These are phyloP conservation scores for Cordyceps javanica DNA, from an alignment of 2,329 filamentous ascomycete genomes.

Conservation along the genomic window DNA sequence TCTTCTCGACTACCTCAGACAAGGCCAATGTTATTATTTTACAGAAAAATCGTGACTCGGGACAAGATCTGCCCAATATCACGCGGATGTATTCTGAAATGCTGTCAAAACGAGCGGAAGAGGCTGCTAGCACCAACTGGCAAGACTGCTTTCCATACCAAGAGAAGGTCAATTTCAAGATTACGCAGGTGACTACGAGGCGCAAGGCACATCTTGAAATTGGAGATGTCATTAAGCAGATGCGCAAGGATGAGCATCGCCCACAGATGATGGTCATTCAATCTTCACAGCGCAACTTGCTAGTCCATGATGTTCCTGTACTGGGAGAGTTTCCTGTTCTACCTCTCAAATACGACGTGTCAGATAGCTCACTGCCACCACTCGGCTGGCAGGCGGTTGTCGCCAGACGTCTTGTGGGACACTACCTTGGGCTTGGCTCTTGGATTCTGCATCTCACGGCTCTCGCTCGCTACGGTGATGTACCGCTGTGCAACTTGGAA, in stretches of 20 bases:
- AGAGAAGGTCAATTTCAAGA: conserved; percentile 77
- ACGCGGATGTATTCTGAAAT: conserved; percentile 81
- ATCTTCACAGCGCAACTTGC: conserved; percentile 73
- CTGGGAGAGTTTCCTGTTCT: conserved; percentile 81
- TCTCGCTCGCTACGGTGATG: conserved; percentile 84
- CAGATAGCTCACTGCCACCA: conserved; percentile 82
- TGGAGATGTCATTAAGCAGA: conserved; percentile 80
- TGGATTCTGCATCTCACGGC: conserved; percentile 88
- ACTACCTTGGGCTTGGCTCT: conserved; percentile 86
- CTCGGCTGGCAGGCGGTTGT: conserved; percentile 91
- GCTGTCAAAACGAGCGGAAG: conserved; percentile 58
- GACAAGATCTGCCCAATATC: conserved; percentile 81
- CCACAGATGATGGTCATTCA: conserved; percentile 85
- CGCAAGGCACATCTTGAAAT: conserved; percentile 86
- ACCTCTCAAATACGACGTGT: conserved; percentile 71
- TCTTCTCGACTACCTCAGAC: conserved; percentile 78
- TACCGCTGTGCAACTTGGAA: conserved; percentile 93
- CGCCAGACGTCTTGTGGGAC: conserved; percentile 75
- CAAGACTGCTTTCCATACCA: conserved; percentile 83
- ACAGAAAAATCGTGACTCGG: conserved; percentile 70
- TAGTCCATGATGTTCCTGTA: conserved; percentile 79
- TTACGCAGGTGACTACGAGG: conserved; percentile 79
- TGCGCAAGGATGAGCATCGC: conserved; percentile 75
- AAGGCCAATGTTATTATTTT: conserved; percentile 86
- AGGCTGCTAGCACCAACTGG: conserved; percentile 64